Evolutionary conservation across 768 basidiomycete species (phyloP).

Genomic region (Podaxis pistillaris): DNA sequence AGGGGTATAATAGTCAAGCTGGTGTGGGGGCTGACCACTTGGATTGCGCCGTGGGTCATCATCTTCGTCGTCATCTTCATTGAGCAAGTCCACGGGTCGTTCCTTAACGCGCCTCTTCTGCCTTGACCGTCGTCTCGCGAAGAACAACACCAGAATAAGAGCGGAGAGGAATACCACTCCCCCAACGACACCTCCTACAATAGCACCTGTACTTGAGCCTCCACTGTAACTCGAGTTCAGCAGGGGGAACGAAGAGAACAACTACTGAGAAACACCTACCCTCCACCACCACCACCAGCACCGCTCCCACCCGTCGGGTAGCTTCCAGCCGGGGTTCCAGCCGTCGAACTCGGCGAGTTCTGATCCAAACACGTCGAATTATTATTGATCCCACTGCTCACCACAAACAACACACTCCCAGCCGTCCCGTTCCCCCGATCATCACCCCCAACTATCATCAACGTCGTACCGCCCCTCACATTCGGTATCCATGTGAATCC

Average conservation of each 20-base stretch:
- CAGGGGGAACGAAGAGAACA: not conserved
- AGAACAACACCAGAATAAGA: slow-evolving; percentile 42
- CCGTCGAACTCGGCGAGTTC: slow-evolving; percentile 73
- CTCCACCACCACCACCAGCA: slow-evolving; percentile 24
- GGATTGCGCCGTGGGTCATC: slow-evolving; percentile 26
- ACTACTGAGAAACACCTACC: slow-evolving; percentile 10
- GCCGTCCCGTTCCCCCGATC: slow-evolving; percentile 62
- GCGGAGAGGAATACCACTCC: slow-evolving; percentile 46
- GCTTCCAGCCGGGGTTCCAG: slow-evolving; percentile 69
- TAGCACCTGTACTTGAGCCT: slow-evolving; percentile 42
- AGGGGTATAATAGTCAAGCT: slow-evolving; percentile 59
- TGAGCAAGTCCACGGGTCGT: slow-evolving; percentile 66
- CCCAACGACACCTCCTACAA: slow-evolving; percentile 52
- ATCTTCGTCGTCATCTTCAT: slow-evolving; percentile 50
- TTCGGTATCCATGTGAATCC: slow-evolving; percentile 72
- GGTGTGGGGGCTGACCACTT: slow-evolving; percentile 49
- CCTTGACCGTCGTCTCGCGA: slow-evolving; percentile 46
- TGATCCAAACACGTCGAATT: slow-evolving; percentile 54
- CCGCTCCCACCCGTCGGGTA: slow-evolving; percentile 58
- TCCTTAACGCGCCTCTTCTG: slow-evolving; percentile 42
- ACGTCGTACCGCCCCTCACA: slow-evolving; percentile 61
- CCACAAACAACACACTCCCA: slow-evolving; percentile 60
- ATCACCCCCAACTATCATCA: slow-evolving; percentile 70
- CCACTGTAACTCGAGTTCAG: not conserved
- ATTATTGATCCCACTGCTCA: slow-evolving; percentile 48